Percentiles rank a stretch among this genome's conserved stretches.
These are phyloP conservation scores for Xylaria longipes DNA, from an alignment of 495 filamentous ascomycete species.

Conservation along the genomic window DNA sequence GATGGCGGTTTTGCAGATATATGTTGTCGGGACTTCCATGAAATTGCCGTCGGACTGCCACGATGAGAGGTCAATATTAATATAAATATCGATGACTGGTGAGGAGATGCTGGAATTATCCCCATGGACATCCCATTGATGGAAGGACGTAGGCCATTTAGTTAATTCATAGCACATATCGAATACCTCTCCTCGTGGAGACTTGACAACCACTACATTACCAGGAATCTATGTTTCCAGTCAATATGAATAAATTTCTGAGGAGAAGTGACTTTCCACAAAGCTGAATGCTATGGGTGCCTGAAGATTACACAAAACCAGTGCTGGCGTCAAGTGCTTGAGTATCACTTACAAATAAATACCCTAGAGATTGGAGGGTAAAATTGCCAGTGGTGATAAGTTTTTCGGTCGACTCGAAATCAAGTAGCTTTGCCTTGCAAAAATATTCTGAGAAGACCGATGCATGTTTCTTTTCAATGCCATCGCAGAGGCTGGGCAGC, in stretches of 20 bases:
- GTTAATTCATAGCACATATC: background rate
- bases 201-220: background rate
- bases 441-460: conserved; percentile 8
- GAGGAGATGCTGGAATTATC: background rate
- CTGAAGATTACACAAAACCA: background rate
- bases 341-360: conserved; percentile 3
- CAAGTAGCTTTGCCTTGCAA: background rate
- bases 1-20: background rate
- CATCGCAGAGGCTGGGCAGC: background rate
- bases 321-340: background rate
- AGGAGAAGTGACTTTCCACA: background rate
- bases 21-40: background rate
- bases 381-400: background rate
- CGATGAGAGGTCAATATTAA: background rate
- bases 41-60: background rate
- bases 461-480: conserved; percentile 2
- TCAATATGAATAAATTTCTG: background rate
- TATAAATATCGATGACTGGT: background rate
- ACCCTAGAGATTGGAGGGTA: background rate
- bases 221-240: background rate
- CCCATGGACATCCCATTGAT: background rate
- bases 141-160: background rate
- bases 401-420: background rate
- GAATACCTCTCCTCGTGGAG: background rate
- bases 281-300: background rate